phyloP scores from a whole-genome alignment of 371 early-diverging fungal species.

The Saksenaea vasiformis region DNA sequence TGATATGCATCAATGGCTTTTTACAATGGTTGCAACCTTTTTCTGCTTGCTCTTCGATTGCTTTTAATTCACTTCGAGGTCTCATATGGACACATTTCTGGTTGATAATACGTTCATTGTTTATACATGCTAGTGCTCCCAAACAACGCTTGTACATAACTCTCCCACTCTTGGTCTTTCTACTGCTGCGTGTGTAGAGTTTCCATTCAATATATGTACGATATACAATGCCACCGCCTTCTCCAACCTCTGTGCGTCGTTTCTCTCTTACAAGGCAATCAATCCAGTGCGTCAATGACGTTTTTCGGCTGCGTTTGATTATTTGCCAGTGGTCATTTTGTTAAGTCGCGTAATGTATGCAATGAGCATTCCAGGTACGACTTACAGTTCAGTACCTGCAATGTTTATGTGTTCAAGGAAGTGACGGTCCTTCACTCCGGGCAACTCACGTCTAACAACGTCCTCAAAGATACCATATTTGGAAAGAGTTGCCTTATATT shows the following conservation, averaged over 20 bases:
- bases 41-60: background rate
- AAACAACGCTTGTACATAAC: background rate
- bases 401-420: no score
- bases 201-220: constrained; percentile 36
- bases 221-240: background rate
- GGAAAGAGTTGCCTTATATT: no score
- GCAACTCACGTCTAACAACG: no score
- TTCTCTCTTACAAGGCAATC: background rate
- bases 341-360: no score
- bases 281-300: background rate
- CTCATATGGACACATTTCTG: no score
- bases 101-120: background rate
- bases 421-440: no score
- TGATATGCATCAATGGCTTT: background rate
- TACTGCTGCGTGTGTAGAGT: constrained; percentile 23
- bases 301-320: no score
- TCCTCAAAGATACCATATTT: no score
- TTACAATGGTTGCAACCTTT: background rate
- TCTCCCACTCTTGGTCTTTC: background rate
- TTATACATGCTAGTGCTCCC: background rate
- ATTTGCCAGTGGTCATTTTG: no score
- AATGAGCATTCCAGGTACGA: no score
- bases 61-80: background rate
- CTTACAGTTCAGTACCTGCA: no score
- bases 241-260: background rate